Percentiles rank a stretch among this genome's conserved stretches.
These are phyloP conservation scores for Penicillium sp. DNA, from an alignment of 2,329 filamentous ascomycete species.

Conservation along the genomic window DNA sequence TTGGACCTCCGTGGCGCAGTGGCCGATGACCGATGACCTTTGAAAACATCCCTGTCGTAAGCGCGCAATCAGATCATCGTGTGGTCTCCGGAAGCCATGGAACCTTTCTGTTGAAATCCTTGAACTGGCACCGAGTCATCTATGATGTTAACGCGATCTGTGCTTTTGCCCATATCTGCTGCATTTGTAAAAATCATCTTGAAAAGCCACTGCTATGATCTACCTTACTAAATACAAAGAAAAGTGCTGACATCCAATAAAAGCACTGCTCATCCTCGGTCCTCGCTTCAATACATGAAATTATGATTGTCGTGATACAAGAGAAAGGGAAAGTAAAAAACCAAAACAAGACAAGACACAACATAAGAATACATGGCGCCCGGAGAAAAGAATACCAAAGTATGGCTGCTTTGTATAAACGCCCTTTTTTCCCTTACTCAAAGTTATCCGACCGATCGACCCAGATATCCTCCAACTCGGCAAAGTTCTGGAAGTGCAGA, in stretches of 20 bases:
- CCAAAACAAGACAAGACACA: background rate
- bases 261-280: conserved; percentile 6
- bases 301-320: conserved; percentile 22
- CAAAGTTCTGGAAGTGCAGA: conserved; percentile 95
- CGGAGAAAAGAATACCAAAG: conserved; percentile 8
- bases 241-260: conserved; percentile 4
- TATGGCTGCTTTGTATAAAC: conserved; percentile 16
- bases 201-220: background rate
- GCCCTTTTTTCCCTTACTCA: conserved; percentile 54
- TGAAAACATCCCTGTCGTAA: background rate
- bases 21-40: conserved; percentile 7
- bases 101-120: background rate
- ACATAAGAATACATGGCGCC: conserved; percentile 12
- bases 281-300: conserved; percentile 20
- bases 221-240: background rate
- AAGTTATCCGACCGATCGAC: conserved; percentile 92
- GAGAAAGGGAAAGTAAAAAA: conserved; percentile 10
- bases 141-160: background rate
- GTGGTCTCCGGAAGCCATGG: conserved; percentile 1
- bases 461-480: conserved; percentile 94
- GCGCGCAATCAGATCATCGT: conserved; percentile 5
- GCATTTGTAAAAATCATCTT: background rate
- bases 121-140: background rate
- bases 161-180: background rate
- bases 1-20: background rate